Conservation (phyloP, 1,284 basidiomycete genomes). For the Boletus albobrunnescens region DNA sequence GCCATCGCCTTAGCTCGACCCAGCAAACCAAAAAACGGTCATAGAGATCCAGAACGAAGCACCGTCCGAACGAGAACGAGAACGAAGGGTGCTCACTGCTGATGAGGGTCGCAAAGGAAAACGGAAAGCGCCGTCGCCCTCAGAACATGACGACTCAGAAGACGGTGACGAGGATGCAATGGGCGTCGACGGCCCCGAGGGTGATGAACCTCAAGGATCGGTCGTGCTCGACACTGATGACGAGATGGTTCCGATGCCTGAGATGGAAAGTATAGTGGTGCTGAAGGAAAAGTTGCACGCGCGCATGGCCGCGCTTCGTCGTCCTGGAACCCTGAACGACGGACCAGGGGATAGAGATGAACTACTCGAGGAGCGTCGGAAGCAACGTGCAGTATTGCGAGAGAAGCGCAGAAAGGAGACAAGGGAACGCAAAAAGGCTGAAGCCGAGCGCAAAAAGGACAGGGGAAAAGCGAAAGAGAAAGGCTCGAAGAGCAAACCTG, state of each 20-base stretch:
- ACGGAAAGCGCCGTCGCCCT: slow-evolving; percentile 36
- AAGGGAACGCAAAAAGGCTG: slow-evolving; percentile 71
- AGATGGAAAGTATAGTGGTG: slow-evolving; percentile 61
- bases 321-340: slow-evolving; percentile 37
- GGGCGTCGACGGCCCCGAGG: slow-evolving; percentile 17
- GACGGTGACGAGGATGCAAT: slow-evolving; percentile 8
- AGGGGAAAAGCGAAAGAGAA: slow-evolving; percentile 44
- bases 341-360: slow-evolving; percentile 70
- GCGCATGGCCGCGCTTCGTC: slow-evolving; percentile 69
- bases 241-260: slow-evolving; percentile 63
- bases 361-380: slow-evolving; percentile 73
- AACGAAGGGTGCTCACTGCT: slow-evolving; percentile 16
- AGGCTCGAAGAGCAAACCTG: slow-evolving; percentile 31
- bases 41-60: slow-evolving; percentile 69
- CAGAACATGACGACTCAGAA: not conserved
- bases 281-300: slow-evolving; percentile 77
- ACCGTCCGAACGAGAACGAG: slow-evolving; percentile 19
- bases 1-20: slow-evolving; percentile 66
- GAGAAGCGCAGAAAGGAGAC: slow-evolving; percentile 82
- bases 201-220: no score
- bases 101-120: slow-evolving; percentile 40
- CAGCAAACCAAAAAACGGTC: slow-evolving; percentile 80
- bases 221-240: slow-evolving; percentile 24
- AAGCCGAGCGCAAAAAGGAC: slow-evolving; percentile 45
- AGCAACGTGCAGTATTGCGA: slow-evolving; percentile 73